phyloP scores from a whole-genome alignment of 1,284 basidiomycete species.

The Irpex lacteus region DNA sequence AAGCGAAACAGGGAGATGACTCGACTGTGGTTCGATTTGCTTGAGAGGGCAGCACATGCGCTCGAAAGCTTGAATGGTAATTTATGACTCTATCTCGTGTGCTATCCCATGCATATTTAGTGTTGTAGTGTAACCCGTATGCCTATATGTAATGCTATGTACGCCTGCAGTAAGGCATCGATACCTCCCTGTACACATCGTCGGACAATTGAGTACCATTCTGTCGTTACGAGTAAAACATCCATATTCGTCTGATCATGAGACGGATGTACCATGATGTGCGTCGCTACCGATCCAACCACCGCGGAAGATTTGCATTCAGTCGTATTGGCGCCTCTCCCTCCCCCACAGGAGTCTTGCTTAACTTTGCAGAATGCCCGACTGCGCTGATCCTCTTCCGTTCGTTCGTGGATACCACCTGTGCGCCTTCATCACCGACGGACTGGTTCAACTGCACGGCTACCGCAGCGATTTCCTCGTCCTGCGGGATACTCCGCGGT shows the following conservation, averaged over 20 bases:
- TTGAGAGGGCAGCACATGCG: background rate
- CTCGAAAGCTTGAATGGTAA: background rate
- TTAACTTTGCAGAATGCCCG: slow-evolving; percentile 45
- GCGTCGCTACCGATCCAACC: slow-evolving; percentile 21
- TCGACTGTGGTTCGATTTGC: background rate
- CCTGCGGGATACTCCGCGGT: slow-evolving; percentile 32
- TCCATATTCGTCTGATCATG: too few species aligned
- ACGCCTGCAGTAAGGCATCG: too few species aligned
- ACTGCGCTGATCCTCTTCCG: slow-evolving; percentile 40
- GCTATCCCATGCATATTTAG: too few species aligned
- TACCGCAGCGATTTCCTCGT: slow-evolving; percentile 36
- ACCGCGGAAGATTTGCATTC: slow-evolving; percentile 30
- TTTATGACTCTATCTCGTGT: background rate
- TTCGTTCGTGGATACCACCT: background rate
- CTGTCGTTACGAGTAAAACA: too few species aligned
- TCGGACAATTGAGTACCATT: background rate
- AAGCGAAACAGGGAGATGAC: background rate
- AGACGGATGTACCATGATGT: too few species aligned
- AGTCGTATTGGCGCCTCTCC: slow-evolving; percentile 35
- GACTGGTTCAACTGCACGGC: slow-evolving; percentile 28
- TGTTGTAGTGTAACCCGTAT: too few species aligned
- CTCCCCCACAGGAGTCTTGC: slow-evolving; percentile 41
- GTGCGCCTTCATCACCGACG: slow-evolving; percentile 11
- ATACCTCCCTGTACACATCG: background rate
- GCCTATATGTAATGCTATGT: too few species aligned